Conservation (phyloP, 2,329 filamentous ascomycete species). For the Pseudofabraea citricarpa region DNA sequence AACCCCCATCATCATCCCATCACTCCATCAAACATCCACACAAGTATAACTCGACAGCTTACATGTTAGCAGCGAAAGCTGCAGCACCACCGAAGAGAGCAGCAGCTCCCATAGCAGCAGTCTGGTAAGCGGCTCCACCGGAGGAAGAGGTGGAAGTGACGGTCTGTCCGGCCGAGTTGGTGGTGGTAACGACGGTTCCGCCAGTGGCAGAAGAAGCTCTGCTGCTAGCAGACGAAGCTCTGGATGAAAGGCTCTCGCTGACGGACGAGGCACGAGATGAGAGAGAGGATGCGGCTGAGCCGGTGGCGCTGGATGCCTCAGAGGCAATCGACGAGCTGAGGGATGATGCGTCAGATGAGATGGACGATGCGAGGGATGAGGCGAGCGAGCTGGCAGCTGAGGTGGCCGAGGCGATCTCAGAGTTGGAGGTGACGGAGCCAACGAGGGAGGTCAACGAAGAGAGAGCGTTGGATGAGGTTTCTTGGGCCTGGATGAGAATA, state of each 20-base stretch:
- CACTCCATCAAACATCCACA: no score
- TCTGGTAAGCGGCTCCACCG: constrained; percentile 18
- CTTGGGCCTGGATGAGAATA: constrained; percentile 17
- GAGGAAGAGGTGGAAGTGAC: constrained; percentile 4
- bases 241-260: constrained; percentile 1
- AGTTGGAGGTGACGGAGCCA: constrained; percentile 3
- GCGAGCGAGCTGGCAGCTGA: constrained; percentile 4
- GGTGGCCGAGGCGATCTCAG: constrained; percentile 1
- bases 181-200: constrained; percentile 2
- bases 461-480: constrained; percentile 2
- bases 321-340: constrained; percentile 4
- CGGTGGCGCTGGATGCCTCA: constrained; percentile 2
- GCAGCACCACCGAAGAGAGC: constrained; percentile 24
- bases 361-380: constrained; percentile 3
- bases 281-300: constrained; percentile 4
- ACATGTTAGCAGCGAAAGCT: constrained; percentile 21
- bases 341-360: constrained; percentile 8
- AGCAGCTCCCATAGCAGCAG: constrained; percentile 22
- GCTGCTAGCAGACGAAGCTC: constrained; percentile 1
- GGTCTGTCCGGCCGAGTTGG: neutral
- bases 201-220: constrained; percentile 7
- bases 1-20: no score
- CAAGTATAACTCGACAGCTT: constrained; percentile 2
- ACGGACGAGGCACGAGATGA: neutral
- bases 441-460: constrained; percentile 8